Evolutionary conservation across 805 yeast species (phyloP).

Genomic region (Citeromyces matritensis): DNA sequence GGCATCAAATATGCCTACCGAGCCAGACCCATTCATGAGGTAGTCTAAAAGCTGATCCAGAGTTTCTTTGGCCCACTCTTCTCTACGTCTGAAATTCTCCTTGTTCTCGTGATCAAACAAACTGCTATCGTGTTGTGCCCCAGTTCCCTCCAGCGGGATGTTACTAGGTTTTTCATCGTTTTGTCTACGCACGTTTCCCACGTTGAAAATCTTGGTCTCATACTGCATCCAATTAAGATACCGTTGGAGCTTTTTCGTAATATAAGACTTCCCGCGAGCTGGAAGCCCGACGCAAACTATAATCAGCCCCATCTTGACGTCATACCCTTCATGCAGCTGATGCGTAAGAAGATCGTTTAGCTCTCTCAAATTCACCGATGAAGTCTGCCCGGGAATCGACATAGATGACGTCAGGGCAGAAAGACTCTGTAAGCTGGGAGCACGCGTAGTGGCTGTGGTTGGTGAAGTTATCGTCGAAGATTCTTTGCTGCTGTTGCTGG

Average conservation of each 20-base stretch:
- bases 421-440: too few relatives aligned
- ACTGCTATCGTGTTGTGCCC: constrained; percentile 16
- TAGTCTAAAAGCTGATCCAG: constrained; percentile 25
- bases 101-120: constrained; percentile 28
- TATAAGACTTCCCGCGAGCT: constrained; percentile 64
- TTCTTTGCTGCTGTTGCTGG: too few relatives aligned
- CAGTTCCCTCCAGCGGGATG: constrained; percentile 19
- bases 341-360: constrained; percentile 23
- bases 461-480: too few relatives aligned
- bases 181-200: constrained; percentile 56
- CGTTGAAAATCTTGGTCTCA: constrained; percentile 54
- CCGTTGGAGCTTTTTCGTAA: constrained; percentile 47
- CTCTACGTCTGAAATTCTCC: constrained; percentile 26
- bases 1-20: constrained; percentile 46
- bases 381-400: constrained; percentile 15
- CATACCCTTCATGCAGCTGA: constrained; percentile 3
- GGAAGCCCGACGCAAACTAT: constrained; percentile 66
- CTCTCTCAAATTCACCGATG: constrained; percentile 20
- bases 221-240: constrained; percentile 48
- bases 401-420: constrained; percentile 11
- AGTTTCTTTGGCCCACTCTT: constrained; percentile 36
- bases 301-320: constrained; percentile 29
- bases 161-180: constrained; percentile 26
- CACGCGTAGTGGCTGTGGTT: too few relatives aligned
- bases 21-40: constrained; percentile 23